Evolutionary conservation across 2,329 filamentous ascomycete genomes (phyloP), one percentile per base, ranked within the genome.

Genomic region (Fusarium zealandicum): DNA sequence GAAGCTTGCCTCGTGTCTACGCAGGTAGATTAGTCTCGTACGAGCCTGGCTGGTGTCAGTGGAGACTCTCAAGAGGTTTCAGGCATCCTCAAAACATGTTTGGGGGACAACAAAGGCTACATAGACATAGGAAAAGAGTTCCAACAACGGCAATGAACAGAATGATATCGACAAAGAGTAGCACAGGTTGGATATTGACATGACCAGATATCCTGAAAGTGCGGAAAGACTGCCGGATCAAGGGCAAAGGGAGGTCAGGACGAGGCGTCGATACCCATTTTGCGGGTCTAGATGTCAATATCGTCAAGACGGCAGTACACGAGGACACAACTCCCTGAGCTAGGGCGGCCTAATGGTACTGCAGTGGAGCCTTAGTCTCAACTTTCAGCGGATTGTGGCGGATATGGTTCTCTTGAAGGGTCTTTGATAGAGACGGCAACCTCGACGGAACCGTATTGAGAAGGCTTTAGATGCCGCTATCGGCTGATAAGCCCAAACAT

Each of bases 141-240:
- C 84, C 74, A 83, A 85, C 71, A 75, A 62, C 17, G 80, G 13
- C 78, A 81, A 52, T 17, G 32, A 80, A 82, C 54, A 74, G 70
- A n/a, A n/a, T n/a, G n/a, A n/a, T n/a, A n/a, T n/a, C n/a, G n/a
- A n/a, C n/a, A n/a, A n/a, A n/a, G n/a, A n/a, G n/a, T n/a, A n/a
- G n/a, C n/a, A n/a, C n/a, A n/a, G n/a, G n/a, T n/a, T n/a, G n/a
- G n/a, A n/a, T n/a, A n/a, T n/a, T n/a, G n/a, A n/a, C n/a, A n/a
- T n/a, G n/a, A n/a, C n/a, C n/a, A n/a, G n/a, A n/a, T n/a, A n/a
- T n/a, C n/a, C n/a, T n/a, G n/a, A n/a, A n/a, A n/a, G n/a, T n/a
- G n/a, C n/a, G n/a, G n/a, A n/a, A n/a, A n/a, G n/a, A n/a, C n/a
- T n/a, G n/a, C n/a, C n/a, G n/a, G n/a, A n/a, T n/a, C n/a, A n/a